Conservation (phyloP, 495 filamentous ascomycete genomes). For the Barbatosphaeria neglecta region DNA sequence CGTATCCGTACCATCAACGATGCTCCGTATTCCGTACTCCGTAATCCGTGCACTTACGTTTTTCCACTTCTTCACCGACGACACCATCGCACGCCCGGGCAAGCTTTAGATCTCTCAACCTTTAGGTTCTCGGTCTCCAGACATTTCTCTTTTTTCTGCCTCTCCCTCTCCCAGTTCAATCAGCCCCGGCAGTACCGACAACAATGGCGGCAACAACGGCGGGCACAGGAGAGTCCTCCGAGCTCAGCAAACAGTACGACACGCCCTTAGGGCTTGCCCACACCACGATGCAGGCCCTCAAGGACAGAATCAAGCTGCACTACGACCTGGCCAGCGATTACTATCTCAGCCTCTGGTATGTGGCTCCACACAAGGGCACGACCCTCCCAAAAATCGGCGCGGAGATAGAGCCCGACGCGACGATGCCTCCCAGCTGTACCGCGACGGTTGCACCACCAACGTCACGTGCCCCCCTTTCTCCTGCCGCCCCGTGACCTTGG, state of each 20-base stretch:
- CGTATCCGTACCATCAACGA: too few relatives aligned
- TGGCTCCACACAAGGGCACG: not conserved
- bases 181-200: not conserved
- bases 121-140: too few relatives aligned
- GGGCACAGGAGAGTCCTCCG: constrained; percentile 12
- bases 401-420: too few relatives aligned
- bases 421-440: too few relatives aligned
- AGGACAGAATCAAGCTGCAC: constrained; percentile 46
- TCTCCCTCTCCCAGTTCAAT: not conserved
- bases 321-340: constrained; percentile 48
- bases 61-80: too few relatives aligned
- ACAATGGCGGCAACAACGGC: not conserved
- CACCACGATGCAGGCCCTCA: constrained; percentile 40
- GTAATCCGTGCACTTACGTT: too few relatives aligned
- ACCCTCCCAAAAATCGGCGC: not conserved
- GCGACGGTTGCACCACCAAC: too few relatives aligned
- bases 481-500: not conserved
- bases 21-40: too few relatives aligned
- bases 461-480: not conserved
- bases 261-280: constrained; percentile 38
- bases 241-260: constrained; percentile 33
- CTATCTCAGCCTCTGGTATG: constrained; percentile 39
- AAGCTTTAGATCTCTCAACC: too few relatives aligned
- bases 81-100: too few relatives aligned
- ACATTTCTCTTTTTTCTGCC: too few relatives aligned